phyloP scores from a whole-genome alignment of 2,329 filamentous ascomycete species.

The Ascocoryne sarcoides region DNA sequence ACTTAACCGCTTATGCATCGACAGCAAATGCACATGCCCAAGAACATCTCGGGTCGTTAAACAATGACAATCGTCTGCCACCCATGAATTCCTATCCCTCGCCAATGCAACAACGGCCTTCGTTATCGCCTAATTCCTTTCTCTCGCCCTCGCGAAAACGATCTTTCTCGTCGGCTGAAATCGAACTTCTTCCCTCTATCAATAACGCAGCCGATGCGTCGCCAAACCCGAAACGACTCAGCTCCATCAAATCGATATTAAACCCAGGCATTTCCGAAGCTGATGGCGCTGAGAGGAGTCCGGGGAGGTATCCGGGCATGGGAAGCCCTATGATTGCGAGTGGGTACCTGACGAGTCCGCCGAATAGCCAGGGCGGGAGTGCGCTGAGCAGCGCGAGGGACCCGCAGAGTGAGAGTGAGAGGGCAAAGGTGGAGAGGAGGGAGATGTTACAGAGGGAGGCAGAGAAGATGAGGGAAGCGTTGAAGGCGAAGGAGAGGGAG shows the following conservation, averaged over 20 bases:
- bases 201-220: slow-evolving; percentile 25
- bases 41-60: slow-evolving; percentile 34
- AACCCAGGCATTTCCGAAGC: slow-evolving; percentile 40
- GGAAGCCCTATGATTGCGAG: slow-evolving; percentile 12
- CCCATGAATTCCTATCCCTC: slow-evolving; percentile 33
- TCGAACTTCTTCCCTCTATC: slow-evolving; percentile 31
- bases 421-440: slow-evolving; percentile 51
- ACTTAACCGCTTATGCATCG: slow-evolving; percentile 36
- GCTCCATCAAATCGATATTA: slow-evolving; percentile 68
- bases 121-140: slow-evolving; percentile 52
- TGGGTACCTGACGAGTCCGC: slow-evolving; percentile 26
- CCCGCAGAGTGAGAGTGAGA: slow-evolving; percentile 37
- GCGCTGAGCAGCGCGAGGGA: slow-evolving; percentile 20
- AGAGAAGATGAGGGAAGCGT: slow-evolving; percentile 52
- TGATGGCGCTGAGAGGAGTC: slow-evolving; percentile 12
- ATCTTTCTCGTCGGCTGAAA: slow-evolving; percentile 55
- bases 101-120: slow-evolving; percentile 43
- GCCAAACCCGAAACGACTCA: slow-evolving; percentile 52
- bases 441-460: slow-evolving; percentile 63
- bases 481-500: slow-evolving; percentile 27
- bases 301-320: slow-evolving; percentile 9
- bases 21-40: slow-evolving; percentile 15
- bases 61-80: slow-evolving; percentile 49
- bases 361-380: slow-evolving; percentile 28
- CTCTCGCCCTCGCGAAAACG: slow-evolving; percentile 54